Conservation (phyloP, 495 filamentous ascomycete species). For the Chaetomidium leptoderma region DNA sequence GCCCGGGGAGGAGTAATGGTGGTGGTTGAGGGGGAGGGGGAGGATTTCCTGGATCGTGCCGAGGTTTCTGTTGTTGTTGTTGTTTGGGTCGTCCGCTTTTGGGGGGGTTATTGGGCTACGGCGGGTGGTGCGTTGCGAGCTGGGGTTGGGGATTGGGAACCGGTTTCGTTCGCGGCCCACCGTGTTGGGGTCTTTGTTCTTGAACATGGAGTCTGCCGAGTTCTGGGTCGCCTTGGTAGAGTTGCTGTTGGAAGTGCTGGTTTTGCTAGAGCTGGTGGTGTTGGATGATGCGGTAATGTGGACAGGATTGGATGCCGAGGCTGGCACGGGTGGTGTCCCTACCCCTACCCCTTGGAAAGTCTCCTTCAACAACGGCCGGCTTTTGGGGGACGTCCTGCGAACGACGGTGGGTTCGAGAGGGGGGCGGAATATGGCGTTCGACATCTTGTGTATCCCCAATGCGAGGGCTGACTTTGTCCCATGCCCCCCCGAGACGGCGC, state of each 20-base stretch:
- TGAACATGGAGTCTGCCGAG: constrained; percentile 40
- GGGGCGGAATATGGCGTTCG: constrained; percentile 39
- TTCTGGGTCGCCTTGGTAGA: constrained; percentile 22
- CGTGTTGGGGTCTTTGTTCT: constrained; percentile 6
- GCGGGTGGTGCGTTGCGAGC: neutral
- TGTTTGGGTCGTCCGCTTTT: constrained; percentile 5
- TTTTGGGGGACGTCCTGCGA: constrained; percentile 39
- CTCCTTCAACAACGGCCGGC: constrained; percentile 28
- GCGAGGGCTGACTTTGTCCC: constrained; percentile 26
- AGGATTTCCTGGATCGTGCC: constrained; percentile 43
- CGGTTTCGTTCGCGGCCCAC: neutral
- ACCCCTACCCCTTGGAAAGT: constrained; percentile 18
- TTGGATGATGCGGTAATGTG: neutral
- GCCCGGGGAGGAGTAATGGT: constrained; percentile 48
- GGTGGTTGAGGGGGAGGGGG: too few relatives aligned
- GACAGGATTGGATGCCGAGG: neutral
- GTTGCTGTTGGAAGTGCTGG: constrained; percentile 11
- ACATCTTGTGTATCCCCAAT: constrained; percentile 37
- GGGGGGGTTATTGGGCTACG: neutral
- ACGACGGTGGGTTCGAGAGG: constrained; percentile 46
- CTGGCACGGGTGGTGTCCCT: neutral
- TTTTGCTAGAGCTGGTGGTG: constrained; percentile 17
- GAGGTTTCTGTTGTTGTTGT: constrained; percentile 34
- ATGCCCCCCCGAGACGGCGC: neutral
- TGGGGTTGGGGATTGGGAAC: neutral